Evolutionary conservation across 768 basidiomycete genomes (phyloP).

Genomic region (Pisolithus marmoratus): DNA sequence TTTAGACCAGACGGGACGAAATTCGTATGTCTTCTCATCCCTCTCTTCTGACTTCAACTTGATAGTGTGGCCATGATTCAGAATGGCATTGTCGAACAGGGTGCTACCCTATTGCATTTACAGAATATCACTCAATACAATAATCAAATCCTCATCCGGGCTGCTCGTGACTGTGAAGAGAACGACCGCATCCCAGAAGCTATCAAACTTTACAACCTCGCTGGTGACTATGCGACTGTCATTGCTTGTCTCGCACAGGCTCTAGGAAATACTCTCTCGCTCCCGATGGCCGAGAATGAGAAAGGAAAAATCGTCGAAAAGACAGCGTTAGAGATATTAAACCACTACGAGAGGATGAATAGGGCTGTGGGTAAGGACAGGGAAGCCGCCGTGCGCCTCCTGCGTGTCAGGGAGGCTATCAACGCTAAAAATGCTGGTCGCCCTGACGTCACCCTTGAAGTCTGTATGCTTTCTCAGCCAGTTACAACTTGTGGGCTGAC

Average conservation of each 20-base stretch:
- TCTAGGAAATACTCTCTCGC: constrained; percentile 74
- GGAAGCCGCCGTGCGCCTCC: constrained; percentile 66
- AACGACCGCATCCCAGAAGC: constrained; percentile 86
- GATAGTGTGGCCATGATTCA: constrained; percentile 23
- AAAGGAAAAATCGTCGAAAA: constrained; percentile 64
- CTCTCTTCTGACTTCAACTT: neutral
- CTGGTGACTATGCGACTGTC: constrained; percentile 85
- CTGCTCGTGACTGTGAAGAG: constrained; percentile 75
- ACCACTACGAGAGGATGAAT: constrained; percentile 75
- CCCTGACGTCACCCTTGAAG: constrained; percentile 77
- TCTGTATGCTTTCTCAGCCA: constrained; percentile 31
- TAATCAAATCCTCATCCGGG: constrained; percentile 74
- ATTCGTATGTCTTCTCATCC: constrained; percentile 52
- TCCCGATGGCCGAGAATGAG: constrained; percentile 49
- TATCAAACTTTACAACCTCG: constrained; percentile 93
- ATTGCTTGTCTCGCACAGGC: constrained; percentile 83
- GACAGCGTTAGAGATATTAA: constrained; percentile 72
- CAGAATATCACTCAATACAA: constrained; percentile 64
- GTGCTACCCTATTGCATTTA: constrained; percentile 70
- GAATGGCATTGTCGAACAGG: constrained; percentile 86
- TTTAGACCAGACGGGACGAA: constrained; percentile 85
- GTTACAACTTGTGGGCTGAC: neutral
- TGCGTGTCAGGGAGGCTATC: constrained; percentile 78
- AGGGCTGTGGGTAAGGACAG: constrained; percentile 65
- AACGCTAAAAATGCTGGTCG: constrained; percentile 67